Evolutionary conservation across 2,329 filamentous ascomycete genomes (phyloP).

Genomic region (Aureobasidium uvarum): DNA sequence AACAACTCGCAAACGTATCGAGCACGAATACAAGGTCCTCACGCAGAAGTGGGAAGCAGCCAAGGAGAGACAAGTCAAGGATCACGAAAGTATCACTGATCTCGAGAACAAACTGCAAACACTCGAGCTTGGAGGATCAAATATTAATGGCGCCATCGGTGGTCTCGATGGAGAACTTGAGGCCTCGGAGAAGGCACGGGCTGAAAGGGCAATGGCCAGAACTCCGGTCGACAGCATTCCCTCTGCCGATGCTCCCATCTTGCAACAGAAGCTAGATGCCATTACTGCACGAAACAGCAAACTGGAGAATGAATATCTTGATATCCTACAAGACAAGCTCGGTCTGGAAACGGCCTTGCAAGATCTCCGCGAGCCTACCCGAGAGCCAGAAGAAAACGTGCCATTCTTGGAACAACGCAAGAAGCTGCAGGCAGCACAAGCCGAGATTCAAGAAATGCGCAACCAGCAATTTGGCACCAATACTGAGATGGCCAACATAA

Average conservation of each 20-base stretch:
- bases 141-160: slow-evolving; percentile 28
- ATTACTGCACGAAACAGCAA: slow-evolving; percentile 40
- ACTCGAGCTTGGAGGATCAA: slow-evolving; percentile 38
- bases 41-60: slow-evolving; percentile 50
- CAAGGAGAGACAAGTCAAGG: slow-evolving; percentile 48
- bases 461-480: slow-evolving; percentile 29
- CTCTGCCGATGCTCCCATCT: slow-evolving; percentile 35
- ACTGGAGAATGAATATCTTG: slow-evolving; percentile 43
- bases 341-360: slow-evolving; percentile 39
- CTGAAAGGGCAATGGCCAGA: slow-evolving; percentile 29
- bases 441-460: slow-evolving; percentile 37
- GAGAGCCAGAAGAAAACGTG: slow-evolving; percentile 33
- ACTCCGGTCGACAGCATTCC: slow-evolving; percentile 2
- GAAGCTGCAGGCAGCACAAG: slow-evolving; percentile 27
- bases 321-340: slow-evolving; percentile 42
- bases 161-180: slow-evolving; percentile 45
- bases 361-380: slow-evolving; percentile 39
- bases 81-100: slow-evolving; percentile 50
- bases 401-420: slow-evolving; percentile 32
- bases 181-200: slow-evolving; percentile 34
- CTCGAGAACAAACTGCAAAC: slow-evolving; percentile 48
- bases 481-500: slow-evolving; percentile 30
- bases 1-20: slow-evolving; percentile 48
- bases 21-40: slow-evolving; percentile 49
- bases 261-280: slow-evolving; percentile 45